A percentile compares a stretch with the other conserved stretches of the same genome.
phyloP scores from a whole-genome alignment of 1,284 basidiomycete species.

The Pyrrhoderma lamaoense region DNA sequence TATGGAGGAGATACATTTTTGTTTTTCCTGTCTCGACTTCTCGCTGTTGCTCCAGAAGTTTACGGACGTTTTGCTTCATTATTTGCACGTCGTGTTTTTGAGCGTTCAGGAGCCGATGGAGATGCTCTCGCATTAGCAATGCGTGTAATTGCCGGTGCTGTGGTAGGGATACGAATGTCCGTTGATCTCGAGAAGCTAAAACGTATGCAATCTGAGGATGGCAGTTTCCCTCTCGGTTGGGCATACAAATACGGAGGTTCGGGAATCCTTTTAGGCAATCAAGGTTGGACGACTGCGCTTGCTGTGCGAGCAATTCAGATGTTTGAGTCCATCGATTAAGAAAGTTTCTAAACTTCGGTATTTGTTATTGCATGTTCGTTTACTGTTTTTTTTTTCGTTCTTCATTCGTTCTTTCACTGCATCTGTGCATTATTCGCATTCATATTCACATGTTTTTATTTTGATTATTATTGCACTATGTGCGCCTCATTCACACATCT shows the following conservation, averaged over 20 bases:
- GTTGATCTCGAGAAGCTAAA: conserved; percentile 17
- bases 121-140: conserved; percentile 18
- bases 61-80: conserved; percentile 8
- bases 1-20: conserved; percentile 18
- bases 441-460: conserved; percentile 11
- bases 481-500: neutral
- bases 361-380: neutral
- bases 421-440: neutral
- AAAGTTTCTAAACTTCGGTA: conserved; percentile 1
- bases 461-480: conserved; percentile 2
- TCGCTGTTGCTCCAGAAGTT: conserved; percentile 7
- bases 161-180: conserved; percentile 11
- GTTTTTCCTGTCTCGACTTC: conserved; percentile 20
- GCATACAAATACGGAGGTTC: conserved; percentile 20
- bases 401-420: neutral
- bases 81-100: conserved; percentile 11
- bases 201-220: conserved; percentile 19
- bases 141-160: conserved; percentile 19
- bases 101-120: conserved; percentile 17
- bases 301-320: conserved; percentile 19
- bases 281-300: conserved; percentile 20
- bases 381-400: neutral
- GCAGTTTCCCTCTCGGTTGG: conserved; percentile 18
- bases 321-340: conserved; percentile 12
- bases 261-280: conserved; percentile 19